Evolutionary conservation across 2,329 filamentous ascomycete species (phyloP).

Genomic region (Massarina eburnea): DNA sequence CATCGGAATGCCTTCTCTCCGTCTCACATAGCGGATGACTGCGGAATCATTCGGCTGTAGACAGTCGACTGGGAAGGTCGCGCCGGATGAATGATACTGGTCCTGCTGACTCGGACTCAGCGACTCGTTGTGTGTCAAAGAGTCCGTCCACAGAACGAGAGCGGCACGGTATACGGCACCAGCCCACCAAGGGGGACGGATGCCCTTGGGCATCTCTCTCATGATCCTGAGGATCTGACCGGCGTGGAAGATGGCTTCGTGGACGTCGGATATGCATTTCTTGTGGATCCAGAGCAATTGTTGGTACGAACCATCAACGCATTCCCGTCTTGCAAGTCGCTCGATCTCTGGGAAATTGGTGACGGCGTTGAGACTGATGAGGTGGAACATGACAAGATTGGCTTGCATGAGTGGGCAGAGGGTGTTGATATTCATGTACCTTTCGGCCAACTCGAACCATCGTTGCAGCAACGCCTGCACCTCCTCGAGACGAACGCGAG

Average conservation of each 20-base stretch:
- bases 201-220: constrained; percentile 60
- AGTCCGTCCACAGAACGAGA: constrained; percentile 51
- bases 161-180: constrained; percentile 67
- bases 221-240: constrained; percentile 67
- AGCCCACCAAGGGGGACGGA: constrained; percentile 71
- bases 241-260: constrained; percentile 67
- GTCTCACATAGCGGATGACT: constrained; percentile 55
- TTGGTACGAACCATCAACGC: constrained; percentile 58
- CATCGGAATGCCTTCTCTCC: constrained; percentile 56
- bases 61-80: constrained; percentile 55
- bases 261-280: constrained; percentile 63
- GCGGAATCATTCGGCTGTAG: constrained; percentile 54
- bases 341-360: constrained; percentile 70
- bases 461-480: constrained; percentile 64
- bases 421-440: constrained; percentile 58
- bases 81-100: constrained; percentile 35
- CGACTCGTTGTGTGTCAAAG: constrained; percentile 55
- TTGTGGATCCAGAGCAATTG: constrained; percentile 59
- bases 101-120: constrained; percentile 38
- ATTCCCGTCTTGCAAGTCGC: constrained; percentile 63
- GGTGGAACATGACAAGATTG: constrained; percentile 69
- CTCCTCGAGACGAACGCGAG: constrained; percentile 63
- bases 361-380: constrained; percentile 69
- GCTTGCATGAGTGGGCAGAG: constrained; percentile 63
- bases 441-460: constrained; percentile 67